Evolutionary conservation across 768 basidiomycete species (phyloP).

Genomic region (Boletus huronensis): DNA sequence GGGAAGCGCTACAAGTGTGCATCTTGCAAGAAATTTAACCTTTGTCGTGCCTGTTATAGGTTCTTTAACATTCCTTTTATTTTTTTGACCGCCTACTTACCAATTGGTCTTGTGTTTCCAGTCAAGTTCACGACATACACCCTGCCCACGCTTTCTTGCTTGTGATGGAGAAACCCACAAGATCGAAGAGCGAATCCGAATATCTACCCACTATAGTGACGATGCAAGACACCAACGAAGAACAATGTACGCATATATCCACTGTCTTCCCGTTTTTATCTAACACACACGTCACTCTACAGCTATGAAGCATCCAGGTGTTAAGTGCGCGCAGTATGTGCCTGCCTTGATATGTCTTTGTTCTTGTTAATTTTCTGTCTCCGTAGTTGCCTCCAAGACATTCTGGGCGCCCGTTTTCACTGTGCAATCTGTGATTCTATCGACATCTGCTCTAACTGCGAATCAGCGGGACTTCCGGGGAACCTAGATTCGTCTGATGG

Average conservation of each 20-base stretch:
- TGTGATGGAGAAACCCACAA: conserved; percentile 60
- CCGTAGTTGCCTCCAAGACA: conserved; percentile 78
- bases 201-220: conserved; percentile 15
- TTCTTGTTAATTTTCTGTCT: background rate
- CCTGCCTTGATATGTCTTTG: background rate
- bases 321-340: conserved; percentile 83
- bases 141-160: conserved; percentile 84
- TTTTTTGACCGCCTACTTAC: background rate
- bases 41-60: conserved; percentile 86
- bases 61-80: conserved; percentile 27
- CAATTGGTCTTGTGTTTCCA: conserved; percentile 26
- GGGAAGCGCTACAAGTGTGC: conserved; percentile 80
- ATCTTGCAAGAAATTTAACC: conserved; percentile 72
- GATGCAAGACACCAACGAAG: conserved; percentile 46
- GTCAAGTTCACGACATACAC: conserved; percentile 89
- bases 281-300: background rate
- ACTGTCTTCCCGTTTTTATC: background rate
- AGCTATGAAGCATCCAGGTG: conserved; percentile 78
- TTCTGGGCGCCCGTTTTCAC: conserved; percentile 89
- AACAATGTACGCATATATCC: conserved; percentile 49
- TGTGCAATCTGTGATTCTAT: conserved; percentile 85
- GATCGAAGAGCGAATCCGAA: conserved; percentile 42
- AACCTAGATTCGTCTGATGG: conserved; percentile 74
- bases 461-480: conserved; percentile 81
- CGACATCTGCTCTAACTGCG: conserved; percentile 85